These are phyloP conservation scores for Dendrocalamus sinicus DNA, from an alignment of 176 grass and related monocot species.

Conservation along the genomic window DNA sequence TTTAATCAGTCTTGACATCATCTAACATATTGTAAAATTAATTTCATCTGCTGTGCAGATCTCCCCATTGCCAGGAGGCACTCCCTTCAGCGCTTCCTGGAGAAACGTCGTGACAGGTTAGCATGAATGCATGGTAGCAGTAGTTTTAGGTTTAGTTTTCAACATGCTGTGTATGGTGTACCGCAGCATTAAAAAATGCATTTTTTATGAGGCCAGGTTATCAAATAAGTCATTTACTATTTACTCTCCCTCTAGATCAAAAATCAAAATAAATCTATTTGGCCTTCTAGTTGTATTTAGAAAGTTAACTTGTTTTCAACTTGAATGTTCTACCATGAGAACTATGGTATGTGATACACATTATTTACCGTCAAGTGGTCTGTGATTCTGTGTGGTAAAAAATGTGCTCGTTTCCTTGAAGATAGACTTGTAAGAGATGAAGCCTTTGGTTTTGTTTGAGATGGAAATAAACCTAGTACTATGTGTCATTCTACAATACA, in stretches of 20 bases:
- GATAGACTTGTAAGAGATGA: background rate
- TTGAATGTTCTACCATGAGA: conserved; percentile 17
- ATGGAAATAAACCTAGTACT: background rate
- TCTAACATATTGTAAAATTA: background rate
- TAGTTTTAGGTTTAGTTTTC: conserved; percentile 18
- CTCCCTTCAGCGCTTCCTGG: conserved; percentile 91
- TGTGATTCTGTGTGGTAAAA: background rate
- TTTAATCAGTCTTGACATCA: background rate
- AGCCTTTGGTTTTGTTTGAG: background rate
- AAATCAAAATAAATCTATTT: background rate
- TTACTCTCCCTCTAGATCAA: background rate
- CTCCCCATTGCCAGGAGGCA: conserved; percentile 92
- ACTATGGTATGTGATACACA: background rate
- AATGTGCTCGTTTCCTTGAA: background rate
- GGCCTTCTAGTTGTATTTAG: background rate
- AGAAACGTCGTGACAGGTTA: conserved; percentile 94
- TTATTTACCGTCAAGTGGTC: background rate
- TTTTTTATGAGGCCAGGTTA: background rate
- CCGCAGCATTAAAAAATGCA: background rate
- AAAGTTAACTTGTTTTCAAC: background rate
- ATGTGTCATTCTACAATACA: background rate
- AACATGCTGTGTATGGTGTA: background rate
- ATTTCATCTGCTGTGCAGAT: conserved; percentile 53
- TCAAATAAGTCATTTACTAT: background rate
- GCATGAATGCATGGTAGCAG: conserved; percentile 19